Evolutionary conservation across 805 yeast genomes (phyloP), one percentile per base, ranked within the genome.

Genomic region (Teunomyces gatunensis): DNA sequence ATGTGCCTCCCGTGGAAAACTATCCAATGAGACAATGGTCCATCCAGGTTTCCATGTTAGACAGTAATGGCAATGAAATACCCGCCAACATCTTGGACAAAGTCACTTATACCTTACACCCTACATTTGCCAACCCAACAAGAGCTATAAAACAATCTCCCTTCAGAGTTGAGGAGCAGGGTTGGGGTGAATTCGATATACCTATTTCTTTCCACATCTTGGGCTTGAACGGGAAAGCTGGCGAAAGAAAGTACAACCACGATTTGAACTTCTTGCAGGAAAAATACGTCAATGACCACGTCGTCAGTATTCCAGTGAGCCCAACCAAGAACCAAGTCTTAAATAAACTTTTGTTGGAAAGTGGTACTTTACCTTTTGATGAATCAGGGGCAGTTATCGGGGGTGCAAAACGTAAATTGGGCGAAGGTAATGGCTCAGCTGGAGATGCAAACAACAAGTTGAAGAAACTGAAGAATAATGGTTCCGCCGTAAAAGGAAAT

Each of bases 171-270:
- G 87, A 83, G 60, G 99, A 92, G 66, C 85, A 89, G 71, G 99
- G 99, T 44, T 92, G 99, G 98, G 99, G 98, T 65, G 98, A 92
- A 56, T 92, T 92, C 60, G 97, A 91, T 61, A 78, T 94, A 63
- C 87, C 87, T 33, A 84, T 94, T 51, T 77, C 87, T 29, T 73
- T 91, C 37, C 86, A 86, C 51, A 71, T 87, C 39, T 77, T 85
- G 15, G 78, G 78, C 11, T 59, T 73, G 39, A 60, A 65, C 18
- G 98, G 95, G 50, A 87, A 86, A 61, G 87, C 85, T 46, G 98
- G 98, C 42, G 97, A 91, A 65, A 79, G 86, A 52, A 87, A 87
- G 62, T 67, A 94, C 47, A 81, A 80, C 58, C 98, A 94, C 64
- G 99, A 92, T 68, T 80, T 92, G 64, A 90, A 90, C 67, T 94